Evolutionary conservation across 495 filamentous ascomycete genomes (phyloP).

Genomic region (Lasiosphaeria ovina): DNA sequence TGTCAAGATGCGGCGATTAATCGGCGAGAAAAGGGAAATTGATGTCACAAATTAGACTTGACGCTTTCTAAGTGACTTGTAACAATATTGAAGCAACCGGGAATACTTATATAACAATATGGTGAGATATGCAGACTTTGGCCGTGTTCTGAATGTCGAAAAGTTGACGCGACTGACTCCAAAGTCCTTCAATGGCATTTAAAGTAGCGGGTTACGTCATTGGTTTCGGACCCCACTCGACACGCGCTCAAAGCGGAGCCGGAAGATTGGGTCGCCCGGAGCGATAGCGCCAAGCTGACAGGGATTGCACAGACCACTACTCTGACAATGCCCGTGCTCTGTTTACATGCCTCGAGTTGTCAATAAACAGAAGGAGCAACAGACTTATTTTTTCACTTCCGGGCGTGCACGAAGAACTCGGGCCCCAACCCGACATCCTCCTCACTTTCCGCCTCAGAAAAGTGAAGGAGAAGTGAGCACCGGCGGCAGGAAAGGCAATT

Average conservation of each 20-base stretch:
- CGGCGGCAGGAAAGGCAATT: too few species aligned
- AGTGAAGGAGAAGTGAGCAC: slow-evolving; percentile 42
- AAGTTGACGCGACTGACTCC: slow-evolving; percentile 20
- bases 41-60: background rate
- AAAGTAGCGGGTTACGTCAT: slow-evolving; percentile 22
- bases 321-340: slow-evolving; percentile 3
- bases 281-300: slow-evolving; percentile 16
- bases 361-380: slow-evolving; percentile 26
- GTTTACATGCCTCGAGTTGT: slow-evolving; percentile 20
- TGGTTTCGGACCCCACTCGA: too few species aligned
- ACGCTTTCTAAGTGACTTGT: background rate
- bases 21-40: background rate
- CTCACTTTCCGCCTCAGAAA: slow-evolving; percentile 3
- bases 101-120: background rate
- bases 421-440: background rate
- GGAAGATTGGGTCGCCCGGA: slow-evolving; percentile 18
- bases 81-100: background rate
- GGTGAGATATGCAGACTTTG: slow-evolving; percentile 5
- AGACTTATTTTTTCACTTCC: slow-evolving; percentile 1
- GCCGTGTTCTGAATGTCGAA: background rate
- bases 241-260: background rate
- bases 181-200: slow-evolving; percentile 1
- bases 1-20: background rate
- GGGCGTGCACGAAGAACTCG: background rate
- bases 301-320: slow-evolving; percentile 20